Evolutionary conservation across 306 rosid species (phyloP).

Genomic region (Carpinus fangiana): DNA sequence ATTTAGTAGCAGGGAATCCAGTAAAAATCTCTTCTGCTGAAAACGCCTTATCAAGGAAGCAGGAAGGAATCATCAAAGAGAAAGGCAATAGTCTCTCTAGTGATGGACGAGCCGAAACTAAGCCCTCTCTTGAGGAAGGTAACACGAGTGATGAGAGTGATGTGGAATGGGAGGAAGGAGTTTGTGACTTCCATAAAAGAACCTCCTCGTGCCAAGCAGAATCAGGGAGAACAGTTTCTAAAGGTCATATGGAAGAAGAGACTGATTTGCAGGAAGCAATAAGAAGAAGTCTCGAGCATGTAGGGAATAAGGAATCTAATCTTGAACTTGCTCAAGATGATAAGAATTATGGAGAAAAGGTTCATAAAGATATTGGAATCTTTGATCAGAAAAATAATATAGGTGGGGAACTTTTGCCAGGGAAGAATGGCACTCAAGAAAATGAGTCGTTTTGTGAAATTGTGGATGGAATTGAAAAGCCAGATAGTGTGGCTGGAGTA

Average conservation of each 20-base stretch:
- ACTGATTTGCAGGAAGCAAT: constrained; percentile 84
- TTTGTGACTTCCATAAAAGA: constrained; percentile 43
- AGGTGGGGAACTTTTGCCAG: constrained; percentile 24
- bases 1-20: constrained; percentile 66
- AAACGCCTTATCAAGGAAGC: constrained; percentile 32
- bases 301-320: constrained; percentile 31
- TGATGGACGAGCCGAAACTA: constrained; percentile 30
- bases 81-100: constrained; percentile 27
- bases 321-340: constrained; percentile 24
- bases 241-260: constrained; percentile 74
- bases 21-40: constrained; percentile 33
- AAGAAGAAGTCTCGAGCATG: constrained; percentile 75
- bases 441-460: constrained; percentile 32
- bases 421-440: constrained; percentile 33
- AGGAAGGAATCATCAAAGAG: constrained; percentile 54
- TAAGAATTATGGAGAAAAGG: constrained; percentile 30
- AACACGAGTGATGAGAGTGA: constrained; percentile 56
- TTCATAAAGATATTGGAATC: constrained; percentile 23
- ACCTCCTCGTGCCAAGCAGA: constrained; percentile 33
- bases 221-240: constrained; percentile 45
- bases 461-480: constrained; percentile 35
- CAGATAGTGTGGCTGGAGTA: constrained; percentile 29
- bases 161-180: constrained; percentile 87
- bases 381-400: constrained; percentile 22
- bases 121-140: constrained; percentile 27